phyloP scores from a whole-genome alignment of 1,284 basidiomycete species.

The Trametes sp. region DNA sequence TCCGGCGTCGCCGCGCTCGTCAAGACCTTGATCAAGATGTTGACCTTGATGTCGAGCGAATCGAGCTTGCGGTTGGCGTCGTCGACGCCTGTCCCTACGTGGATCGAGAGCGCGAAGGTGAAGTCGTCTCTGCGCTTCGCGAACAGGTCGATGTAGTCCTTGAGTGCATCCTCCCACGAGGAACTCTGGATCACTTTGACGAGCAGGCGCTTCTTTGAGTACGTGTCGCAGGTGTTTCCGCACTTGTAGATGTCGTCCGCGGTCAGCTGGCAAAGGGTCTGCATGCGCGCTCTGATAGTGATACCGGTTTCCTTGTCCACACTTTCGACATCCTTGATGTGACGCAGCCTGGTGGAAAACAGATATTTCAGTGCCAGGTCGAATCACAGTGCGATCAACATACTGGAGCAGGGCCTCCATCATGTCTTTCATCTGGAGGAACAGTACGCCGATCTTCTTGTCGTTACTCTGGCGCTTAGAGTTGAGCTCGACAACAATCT shows the following conservation, averaged over 20 bases:
- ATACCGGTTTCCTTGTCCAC: conserved; percentile 33
- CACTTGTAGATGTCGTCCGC: conserved; percentile 43
- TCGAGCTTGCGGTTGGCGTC: conserved; percentile 42
- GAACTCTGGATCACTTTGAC: conserved; percentile 49
- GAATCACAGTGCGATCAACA: conserved; percentile 20
- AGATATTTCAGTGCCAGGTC: neutral
- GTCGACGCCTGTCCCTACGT: conserved; percentile 45
- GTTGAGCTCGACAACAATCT: conserved; percentile 48
- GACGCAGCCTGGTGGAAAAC: conserved; percentile 4
- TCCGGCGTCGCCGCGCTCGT: conserved; percentile 4
- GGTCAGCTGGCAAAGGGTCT: conserved; percentile 29
- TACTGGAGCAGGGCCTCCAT: conserved; percentile 52
- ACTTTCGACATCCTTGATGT: conserved; percentile 22
- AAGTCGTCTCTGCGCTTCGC: conserved; percentile 44
- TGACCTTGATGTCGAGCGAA: conserved; percentile 33
- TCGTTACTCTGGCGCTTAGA: conserved; percentile 51
- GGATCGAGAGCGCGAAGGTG: conserved; percentile 42
- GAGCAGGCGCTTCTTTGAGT: conserved; percentile 40
- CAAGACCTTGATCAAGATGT: conserved; percentile 10
- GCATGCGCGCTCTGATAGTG: conserved; percentile 35
- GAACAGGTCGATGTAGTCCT: conserved; percentile 44
- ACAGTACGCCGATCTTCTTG: conserved; percentile 44
- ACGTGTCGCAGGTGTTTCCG: conserved; percentile 44
- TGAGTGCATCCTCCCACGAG: conserved; percentile 47
- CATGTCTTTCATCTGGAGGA: conserved; percentile 42